Evolutionary conservation across 768 basidiomycete species (phyloP).

Genomic region (Boletellus emodensis): DNA sequence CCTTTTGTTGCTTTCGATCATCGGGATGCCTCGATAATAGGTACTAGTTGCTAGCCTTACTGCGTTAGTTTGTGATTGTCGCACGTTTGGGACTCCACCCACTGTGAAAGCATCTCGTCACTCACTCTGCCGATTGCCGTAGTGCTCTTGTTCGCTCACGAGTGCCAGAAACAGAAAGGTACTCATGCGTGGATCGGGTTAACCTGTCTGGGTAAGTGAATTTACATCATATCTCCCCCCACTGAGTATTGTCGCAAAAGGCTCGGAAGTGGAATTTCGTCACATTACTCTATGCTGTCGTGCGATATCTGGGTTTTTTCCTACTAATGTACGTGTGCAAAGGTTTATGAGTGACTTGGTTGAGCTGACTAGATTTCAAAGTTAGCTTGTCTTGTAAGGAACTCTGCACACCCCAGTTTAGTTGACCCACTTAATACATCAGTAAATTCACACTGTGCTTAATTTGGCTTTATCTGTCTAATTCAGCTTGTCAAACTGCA

Average conservation of each 20-base stretch:
- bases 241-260: constrained; percentile 2
- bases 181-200: constrained; percentile 6
- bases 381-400: constrained; percentile 7
- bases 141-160: constrained; percentile 9
- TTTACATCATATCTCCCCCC: background rate
- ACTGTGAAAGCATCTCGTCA: background rate
- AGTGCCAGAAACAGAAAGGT: background rate
- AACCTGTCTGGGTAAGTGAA: constrained; percentile 13
- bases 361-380: constrained; percentile 3
- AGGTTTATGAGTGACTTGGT: background rate
- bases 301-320: constrained; percentile 17
- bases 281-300: constrained; percentile 13
- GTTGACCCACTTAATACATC: background rate
- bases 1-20: background rate
- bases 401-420: background rate
- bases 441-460: too few species aligned
- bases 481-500: too few species aligned
- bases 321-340: constrained; percentile 6
- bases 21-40: background rate
- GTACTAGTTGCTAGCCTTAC: constrained; percentile 8
- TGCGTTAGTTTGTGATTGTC: constrained; percentile 13
- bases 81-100: constrained; percentile 3
- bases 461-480: too few species aligned
- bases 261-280: constrained; percentile 13
- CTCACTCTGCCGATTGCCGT: background rate